These are phyloP conservation scores for Fraxinus albicans DNA, from an alignment of 305 asterid species.

Conservation along the genomic window DNA sequence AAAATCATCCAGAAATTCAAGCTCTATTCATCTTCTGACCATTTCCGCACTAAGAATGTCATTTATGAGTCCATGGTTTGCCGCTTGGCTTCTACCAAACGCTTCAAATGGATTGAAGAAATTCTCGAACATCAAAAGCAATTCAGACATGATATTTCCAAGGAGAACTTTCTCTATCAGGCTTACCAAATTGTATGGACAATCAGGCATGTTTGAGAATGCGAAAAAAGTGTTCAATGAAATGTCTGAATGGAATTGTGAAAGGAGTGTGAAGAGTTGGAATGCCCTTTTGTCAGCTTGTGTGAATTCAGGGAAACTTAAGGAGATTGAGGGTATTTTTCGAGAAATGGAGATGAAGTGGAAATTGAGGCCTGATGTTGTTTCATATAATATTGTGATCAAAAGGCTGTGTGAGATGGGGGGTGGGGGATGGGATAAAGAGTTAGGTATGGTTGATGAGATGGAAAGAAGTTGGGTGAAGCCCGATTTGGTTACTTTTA, in stretches of 20 bases:
- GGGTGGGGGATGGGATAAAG: slow-evolving; percentile 15
- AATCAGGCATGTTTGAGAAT: slow-evolving; percentile 34
- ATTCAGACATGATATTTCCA: slow-evolving; percentile 30
- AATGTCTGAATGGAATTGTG: slow-evolving; percentile 37
- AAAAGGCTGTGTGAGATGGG: slow-evolving; percentile 26
- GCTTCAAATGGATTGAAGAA: slow-evolving; percentile 39
- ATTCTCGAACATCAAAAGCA: slow-evolving; percentile 46
- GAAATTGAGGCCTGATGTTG: slow-evolving; percentile 32
- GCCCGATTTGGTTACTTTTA: slow-evolving; percentile 41
- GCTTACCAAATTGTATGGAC: slow-evolving; percentile 34
- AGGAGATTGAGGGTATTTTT: slow-evolving; percentile 29
- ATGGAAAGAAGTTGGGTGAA: slow-evolving; percentile 33
- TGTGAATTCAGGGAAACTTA: slow-evolving; percentile 29
- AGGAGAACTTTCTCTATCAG: slow-evolving; percentile 38
- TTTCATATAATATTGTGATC: slow-evolving; percentile 34
- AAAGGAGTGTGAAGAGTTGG: slow-evolving; percentile 34
- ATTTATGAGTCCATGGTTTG: slow-evolving; percentile 39
- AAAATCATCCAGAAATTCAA: slow-evolving; percentile 39
- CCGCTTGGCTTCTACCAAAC: slow-evolving; percentile 40
- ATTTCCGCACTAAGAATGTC: slow-evolving; percentile 39
- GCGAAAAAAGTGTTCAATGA: slow-evolving; percentile 47
- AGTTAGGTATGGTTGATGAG: slow-evolving; percentile 20
- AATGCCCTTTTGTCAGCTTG: slow-evolving; percentile 51
- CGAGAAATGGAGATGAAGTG: slow-evolving; percentile 32
- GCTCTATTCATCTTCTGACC: slow-evolving; percentile 22